Percentiles rank a stretch among this genome's conserved stretches.
These are phyloP conservation scores for Diaporthe capsici DNA, from an alignment of 2,329 filamentous ascomycete genomes.

Conservation along the genomic window DNA sequence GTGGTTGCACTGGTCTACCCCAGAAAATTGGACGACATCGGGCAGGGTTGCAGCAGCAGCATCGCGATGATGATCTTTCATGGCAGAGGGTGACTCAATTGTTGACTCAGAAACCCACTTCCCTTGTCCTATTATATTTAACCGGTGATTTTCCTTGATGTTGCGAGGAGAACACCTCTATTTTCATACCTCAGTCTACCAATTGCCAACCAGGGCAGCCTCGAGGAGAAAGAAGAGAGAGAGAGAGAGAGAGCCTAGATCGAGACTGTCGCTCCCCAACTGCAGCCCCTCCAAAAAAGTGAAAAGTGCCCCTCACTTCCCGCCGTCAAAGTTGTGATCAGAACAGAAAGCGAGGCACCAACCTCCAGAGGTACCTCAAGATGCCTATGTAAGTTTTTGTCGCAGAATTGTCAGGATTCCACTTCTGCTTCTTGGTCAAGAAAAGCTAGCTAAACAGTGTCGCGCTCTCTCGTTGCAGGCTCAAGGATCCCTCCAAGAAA, in stretches of 20 bases:
- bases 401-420: background rate
- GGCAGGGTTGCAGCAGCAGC: constrained; percentile 28
- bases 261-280: background rate
- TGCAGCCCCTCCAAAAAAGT: constrained; percentile 23
- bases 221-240: background rate
- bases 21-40: constrained; percentile 31
- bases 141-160: background rate
- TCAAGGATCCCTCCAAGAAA: constrained; percentile 82
- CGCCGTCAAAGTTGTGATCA: background rate
- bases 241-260: background rate
- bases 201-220: background rate
- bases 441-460: constrained; percentile 30
- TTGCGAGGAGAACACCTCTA: background rate
- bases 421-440: background rate
- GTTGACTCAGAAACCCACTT: constrained; percentile 9
- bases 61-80: constrained; percentile 6
- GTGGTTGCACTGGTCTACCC: constrained; percentile 30
- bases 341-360: constrained; percentile 13
- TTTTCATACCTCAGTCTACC: no score
- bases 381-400: constrained; percentile 51
- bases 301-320: constrained; percentile 29
- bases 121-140: background rate
- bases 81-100: constrained; percentile 35
- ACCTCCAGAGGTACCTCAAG: constrained; percentile 40
- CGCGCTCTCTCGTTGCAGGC: constrained; percentile 59